Evolutionary conservation across 352 stramenopile species (phyloP).

Genomic region (Plasmopara muralis): DNA sequence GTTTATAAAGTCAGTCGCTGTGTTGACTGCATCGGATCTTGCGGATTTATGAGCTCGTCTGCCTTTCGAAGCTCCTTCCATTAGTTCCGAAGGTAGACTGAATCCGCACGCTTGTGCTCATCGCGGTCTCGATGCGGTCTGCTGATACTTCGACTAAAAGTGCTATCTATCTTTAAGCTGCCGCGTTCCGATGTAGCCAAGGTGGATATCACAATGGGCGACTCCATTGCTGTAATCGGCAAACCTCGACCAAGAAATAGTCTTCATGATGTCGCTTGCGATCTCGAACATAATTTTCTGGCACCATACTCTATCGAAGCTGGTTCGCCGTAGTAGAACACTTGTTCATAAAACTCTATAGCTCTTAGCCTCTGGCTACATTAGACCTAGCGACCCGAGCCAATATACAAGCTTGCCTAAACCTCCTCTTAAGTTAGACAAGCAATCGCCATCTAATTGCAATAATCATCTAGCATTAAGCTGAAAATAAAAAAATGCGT

Average conservation of each 20-base stretch:
- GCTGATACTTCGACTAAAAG: not conserved
- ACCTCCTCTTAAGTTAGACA: no score
- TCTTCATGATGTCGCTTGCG: slow-evolving; percentile 13
- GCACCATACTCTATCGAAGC: slow-evolving; percentile 5
- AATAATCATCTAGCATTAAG: not conserved
- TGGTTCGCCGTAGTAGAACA: slow-evolving; percentile 12
- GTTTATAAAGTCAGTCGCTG: slow-evolving; percentile 3
- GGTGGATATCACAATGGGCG: not conserved
- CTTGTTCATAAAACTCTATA: slow-evolving; percentile 4
- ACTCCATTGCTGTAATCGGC: no score
- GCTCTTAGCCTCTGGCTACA: slow-evolving; percentile 1
- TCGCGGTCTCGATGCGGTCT: slow-evolving; percentile 5
- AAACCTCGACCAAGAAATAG: not conserved
- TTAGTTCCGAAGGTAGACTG: slow-evolving; percentile 4
- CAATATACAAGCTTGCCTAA: not conserved
- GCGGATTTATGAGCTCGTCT: not conserved
- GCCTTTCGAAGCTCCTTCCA: slow-evolving; percentile 4
- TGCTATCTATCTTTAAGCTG: not conserved
- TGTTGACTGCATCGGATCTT: not conserved
- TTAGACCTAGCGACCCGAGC: not conserved
- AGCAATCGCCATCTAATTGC: no score
- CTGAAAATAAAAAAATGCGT: not conserved
- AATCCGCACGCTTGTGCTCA: slow-evolving; percentile 10
- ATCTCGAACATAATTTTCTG: slow-evolving; percentile 5
- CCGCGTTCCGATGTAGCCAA: slow-evolving; percentile 1